A percentile compares a stretch with the other conserved stretches of the same genome.
Conservation (phyloP, 2,329 filamentous ascomycete genomes). For the Cercospora brassicicola region DNA sequence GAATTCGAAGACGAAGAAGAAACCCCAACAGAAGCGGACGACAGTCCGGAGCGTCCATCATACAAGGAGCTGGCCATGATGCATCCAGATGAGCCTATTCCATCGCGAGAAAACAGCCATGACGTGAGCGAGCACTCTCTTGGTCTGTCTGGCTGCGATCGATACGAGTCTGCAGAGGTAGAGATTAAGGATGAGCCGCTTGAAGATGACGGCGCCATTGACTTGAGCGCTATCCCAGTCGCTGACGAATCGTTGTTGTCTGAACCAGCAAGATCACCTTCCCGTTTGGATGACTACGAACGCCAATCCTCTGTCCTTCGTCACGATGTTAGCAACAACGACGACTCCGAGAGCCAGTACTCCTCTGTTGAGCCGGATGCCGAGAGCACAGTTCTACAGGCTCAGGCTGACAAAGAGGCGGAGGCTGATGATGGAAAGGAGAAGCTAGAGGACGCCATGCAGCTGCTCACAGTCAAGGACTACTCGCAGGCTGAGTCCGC, state of each 20-base stretch:
- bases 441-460: constrained; percentile 39
- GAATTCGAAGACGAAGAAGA: constrained; percentile 48
- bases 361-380: constrained; percentile 44
- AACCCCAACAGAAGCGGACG: constrained; percentile 47
- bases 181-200: constrained; percentile 66
- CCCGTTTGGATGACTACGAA: constrained; percentile 44
- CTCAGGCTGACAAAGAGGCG: constrained; percentile 13
- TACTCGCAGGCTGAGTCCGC: constrained; percentile 34
- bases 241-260: constrained; percentile 50
- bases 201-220: constrained; percentile 58
- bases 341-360: constrained; percentile 59
- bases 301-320: constrained; percentile 57
- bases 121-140: constrained; percentile 32
- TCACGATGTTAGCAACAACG: constrained; percentile 49
- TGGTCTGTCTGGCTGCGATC: constrained; percentile 40
- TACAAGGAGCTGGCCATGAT: constrained; percentile 56
- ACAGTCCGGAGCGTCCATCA: constrained; percentile 28
- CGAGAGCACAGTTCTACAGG: constrained; percentile 35
- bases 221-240: constrained; percentile 64
- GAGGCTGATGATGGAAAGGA: constrained; percentile 34
- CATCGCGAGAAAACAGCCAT: constrained; percentile 69
- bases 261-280: constrained; percentile 51
- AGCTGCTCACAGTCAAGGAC: constrained; percentile 38
- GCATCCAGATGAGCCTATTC: constrained; percentile 87
- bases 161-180: constrained; percentile 65